These are phyloP conservation scores for Diplodia intermedia DNA, from an alignment of 2,329 filamentous ascomycete genomes.

Conservation along the genomic window DNA sequence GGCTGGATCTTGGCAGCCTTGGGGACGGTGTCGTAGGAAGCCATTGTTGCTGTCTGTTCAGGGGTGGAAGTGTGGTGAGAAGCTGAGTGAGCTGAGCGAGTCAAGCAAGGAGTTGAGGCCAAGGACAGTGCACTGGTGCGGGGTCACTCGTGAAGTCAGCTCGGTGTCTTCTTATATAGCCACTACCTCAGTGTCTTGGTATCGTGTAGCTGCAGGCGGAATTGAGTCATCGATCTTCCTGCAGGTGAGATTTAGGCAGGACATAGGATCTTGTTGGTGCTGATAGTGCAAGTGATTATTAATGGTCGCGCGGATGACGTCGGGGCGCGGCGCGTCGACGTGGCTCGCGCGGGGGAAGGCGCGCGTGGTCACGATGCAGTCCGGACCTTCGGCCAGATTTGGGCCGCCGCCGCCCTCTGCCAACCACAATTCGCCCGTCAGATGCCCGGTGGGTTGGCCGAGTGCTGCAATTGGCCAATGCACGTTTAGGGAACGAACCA, in stretches of 20 bases:
- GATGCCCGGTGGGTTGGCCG: neutral
- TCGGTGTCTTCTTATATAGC: neutral
- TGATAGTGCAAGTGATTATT: slow-evolving; percentile 1
- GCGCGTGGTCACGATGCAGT: slow-evolving; percentile 16
- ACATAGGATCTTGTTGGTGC: neutral
- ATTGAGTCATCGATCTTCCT: neutral
- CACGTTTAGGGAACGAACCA: too few relatives aligned
- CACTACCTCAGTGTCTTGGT: neutral
- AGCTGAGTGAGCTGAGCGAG: neutral
- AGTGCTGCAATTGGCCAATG: too few relatives aligned
- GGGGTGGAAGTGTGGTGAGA: neutral
- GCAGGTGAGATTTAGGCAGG: neutral
- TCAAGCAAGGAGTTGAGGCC: neutral
- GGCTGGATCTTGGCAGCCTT: slow-evolving; percentile 25
- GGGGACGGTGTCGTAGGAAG: slow-evolving; percentile 31
- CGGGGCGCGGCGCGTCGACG: slow-evolving; percentile 4
- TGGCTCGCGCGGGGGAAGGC: slow-evolving; percentile 5
- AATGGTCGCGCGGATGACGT: slow-evolving; percentile 19
- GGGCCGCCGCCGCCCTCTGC: neutral
- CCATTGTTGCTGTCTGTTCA: slow-evolving; percentile 20
- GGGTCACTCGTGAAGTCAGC: neutral
- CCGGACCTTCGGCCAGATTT: neutral
- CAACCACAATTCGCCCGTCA: neutral
- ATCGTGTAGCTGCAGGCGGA: too few relatives aligned
- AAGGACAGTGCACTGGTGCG: neutral